Evolutionary conservation across 495 filamentous ascomycete species (phyloP), one percentile per base, ranked within the genome.

Genomic region (Penicillium dipodomyicola): DNA sequence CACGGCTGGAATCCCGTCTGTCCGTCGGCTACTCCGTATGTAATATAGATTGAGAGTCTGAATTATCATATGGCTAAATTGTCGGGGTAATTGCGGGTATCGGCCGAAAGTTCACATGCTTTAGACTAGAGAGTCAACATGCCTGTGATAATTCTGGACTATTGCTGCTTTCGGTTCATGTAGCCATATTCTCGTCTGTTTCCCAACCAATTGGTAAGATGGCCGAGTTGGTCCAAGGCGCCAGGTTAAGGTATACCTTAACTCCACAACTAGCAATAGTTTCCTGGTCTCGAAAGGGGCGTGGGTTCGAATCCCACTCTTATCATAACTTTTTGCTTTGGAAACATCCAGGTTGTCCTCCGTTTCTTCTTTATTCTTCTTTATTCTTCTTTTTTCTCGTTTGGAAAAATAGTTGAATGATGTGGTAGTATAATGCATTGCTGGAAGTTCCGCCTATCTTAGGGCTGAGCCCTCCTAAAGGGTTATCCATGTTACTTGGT

Each of bases 291-390:
- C 52, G 42, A 22, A 46, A 44, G 51, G 32, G 71, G 71, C 71
- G 70, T 72, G 72, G 65, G 72, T 75, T 75, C 72, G 67, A 75
- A 74, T 74, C 72, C 67, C 72, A 73, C 72, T 73, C 71, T 74
- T 73, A 67, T 73, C 72, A 75, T 61, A 14, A 49, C 51, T 58
- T 65, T 65, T 69, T 52, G 11, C 52, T 57, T 64, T 61, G 56
- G 14, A 0, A 2, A 0, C 27, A 29, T 29, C 7, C 7, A 0
- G 27, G 27, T 29, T 29, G 27, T 0, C 0, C 27, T 29, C 27
- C 27, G 27, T 29, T 29, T 29, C 27, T 29, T 2, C 27, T 29
- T 29, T 7, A 1, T 29, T 9, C 1, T 29, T 8, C 2, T 29
- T n/a, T n/a, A n/a, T n/a, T n/a, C n/a, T n/a, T n/a, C n/a, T n/a